Evolutionary conservation across 768 basidiomycete genomes (phyloP).

Genomic region (Tylopilus vinaceipallidus): DNA sequence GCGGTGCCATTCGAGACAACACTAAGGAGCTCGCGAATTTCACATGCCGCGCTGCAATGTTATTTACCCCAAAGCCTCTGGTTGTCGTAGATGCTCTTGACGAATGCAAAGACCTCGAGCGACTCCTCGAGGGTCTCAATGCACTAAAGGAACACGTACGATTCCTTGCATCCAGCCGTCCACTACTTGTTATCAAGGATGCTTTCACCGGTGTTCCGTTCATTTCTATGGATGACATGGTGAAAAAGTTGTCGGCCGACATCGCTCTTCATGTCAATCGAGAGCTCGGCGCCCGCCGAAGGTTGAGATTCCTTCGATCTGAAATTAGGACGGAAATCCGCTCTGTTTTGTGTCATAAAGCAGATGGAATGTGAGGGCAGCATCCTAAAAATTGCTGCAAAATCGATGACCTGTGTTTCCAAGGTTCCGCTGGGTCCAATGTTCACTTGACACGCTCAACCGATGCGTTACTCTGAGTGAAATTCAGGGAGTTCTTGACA

Average conservation of each 20-base stretch:
- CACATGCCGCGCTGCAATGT: not conserved
- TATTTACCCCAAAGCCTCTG: not conserved
- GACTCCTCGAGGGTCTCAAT: not conserved
- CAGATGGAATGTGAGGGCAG: conserved; percentile 15
- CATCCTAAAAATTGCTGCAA: too few relatives aligned
- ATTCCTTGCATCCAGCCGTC: conserved; percentile 11
- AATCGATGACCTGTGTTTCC: not conserved
- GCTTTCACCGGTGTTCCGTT: not conserved
- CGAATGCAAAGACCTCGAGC: conserved; percentile 12
- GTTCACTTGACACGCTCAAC: conserved; percentile 7
- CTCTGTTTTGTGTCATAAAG: not conserved
- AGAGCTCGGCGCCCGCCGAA: conserved; percentile 4
- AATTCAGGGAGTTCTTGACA: not conserved
- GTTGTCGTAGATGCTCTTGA: conserved; percentile 16
- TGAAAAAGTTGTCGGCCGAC: not conserved
- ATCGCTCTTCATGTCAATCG: conserved; percentile 6
- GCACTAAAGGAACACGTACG: conserved; percentile 1
- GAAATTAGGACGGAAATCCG: conserved; percentile 6
- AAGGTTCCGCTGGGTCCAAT: conserved; percentile 18
- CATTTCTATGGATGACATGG: conserved; percentile 7
- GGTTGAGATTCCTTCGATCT: not conserved
- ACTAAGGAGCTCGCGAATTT: not conserved
- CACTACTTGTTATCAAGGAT: conserved; percentile 7
- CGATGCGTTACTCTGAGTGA: not conserved
- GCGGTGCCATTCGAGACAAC: not conserved